phyloP scores from a whole-genome alignment of 1,284 basidiomycete species.

The Rhodotorula glutinis region DNA sequence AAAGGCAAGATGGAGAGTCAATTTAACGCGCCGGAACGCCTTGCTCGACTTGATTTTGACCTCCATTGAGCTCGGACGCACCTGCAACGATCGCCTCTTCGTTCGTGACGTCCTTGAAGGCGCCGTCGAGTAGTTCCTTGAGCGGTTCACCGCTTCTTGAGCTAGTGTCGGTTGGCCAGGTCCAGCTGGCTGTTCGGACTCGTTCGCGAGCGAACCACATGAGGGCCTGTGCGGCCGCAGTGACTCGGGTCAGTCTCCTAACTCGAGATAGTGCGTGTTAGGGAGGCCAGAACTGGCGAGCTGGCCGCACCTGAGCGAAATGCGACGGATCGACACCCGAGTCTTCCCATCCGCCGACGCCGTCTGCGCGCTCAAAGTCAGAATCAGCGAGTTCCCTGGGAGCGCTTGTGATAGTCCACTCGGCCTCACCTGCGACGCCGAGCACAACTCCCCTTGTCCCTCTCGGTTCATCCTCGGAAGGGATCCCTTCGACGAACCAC shows the following conservation, averaged over 20 bases:
- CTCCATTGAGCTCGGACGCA: constrained; percentile 47
- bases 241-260: background rate
- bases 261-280: background rate
- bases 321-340: constrained; percentile 79
- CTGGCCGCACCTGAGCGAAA: constrained; percentile 53
- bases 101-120: constrained; percentile 66
- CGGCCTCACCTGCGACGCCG: constrained; percentile 55
- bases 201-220: constrained; percentile 33
- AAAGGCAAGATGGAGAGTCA: too few species aligned
- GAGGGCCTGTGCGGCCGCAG: constrained; percentile 16
- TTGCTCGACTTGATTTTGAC: too few species aligned
- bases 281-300: constrained; percentile 59
- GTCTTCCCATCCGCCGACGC: constrained; percentile 68
- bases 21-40: too few species aligned
- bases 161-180: background rate
- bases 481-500: constrained; percentile 23
- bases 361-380: constrained; percentile 50
- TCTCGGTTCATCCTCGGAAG: background rate
- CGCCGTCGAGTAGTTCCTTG: constrained; percentile 65
- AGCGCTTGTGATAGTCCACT: too few species aligned
- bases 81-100: constrained; percentile 71
- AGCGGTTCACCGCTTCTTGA: constrained; percentile 48
- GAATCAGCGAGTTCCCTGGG: background rate
- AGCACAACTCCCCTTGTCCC: constrained; percentile 14
- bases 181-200: constrained; percentile 13